A percentile compares a stretch with the other conserved stretches of the same genome.
These are phyloP conservation scores for Ceratocystis smalleyi DNA, from an alignment of 2,329 filamentous ascomycete species.

Conservation along the genomic window DNA sequence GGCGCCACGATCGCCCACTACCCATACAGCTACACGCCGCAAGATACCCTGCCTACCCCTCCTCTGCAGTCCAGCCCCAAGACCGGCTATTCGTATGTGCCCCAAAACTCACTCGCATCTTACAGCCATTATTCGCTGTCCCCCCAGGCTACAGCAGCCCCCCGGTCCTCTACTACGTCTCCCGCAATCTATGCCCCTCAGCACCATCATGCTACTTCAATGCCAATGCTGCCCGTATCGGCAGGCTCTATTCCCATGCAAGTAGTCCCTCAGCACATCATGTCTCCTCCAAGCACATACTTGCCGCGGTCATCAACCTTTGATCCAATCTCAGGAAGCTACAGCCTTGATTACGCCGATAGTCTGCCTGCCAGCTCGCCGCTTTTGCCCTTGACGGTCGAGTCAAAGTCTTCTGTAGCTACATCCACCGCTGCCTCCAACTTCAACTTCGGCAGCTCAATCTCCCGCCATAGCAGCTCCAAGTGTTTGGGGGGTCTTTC, in stretches of 20 bases:
- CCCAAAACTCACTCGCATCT: background rate
- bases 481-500: background rate
- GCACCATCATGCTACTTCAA: background rate
- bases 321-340: background rate
- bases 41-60: background rate
- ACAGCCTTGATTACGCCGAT: background rate
- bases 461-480: background rate
- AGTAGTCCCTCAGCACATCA: background rate
- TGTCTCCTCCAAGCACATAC: background rate
- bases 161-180: background rate
- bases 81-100: background rate
- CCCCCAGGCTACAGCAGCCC: background rate
- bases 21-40: constrained; percentile 1
- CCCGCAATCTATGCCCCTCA: background rate
- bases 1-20: background rate
- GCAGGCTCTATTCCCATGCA: background rate
- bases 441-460: background rate
- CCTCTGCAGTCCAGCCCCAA: background rate
- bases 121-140: background rate
- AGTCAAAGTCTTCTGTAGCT: background rate
- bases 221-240: background rate
- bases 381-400: background rate
- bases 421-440: background rate
- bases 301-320: background rate
- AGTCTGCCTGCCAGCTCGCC: background rate